These are phyloP conservation scores for Fusarium heterosporum DNA, from an alignment of 2,329 filamentous ascomycete species.

Conservation along the genomic window DNA sequence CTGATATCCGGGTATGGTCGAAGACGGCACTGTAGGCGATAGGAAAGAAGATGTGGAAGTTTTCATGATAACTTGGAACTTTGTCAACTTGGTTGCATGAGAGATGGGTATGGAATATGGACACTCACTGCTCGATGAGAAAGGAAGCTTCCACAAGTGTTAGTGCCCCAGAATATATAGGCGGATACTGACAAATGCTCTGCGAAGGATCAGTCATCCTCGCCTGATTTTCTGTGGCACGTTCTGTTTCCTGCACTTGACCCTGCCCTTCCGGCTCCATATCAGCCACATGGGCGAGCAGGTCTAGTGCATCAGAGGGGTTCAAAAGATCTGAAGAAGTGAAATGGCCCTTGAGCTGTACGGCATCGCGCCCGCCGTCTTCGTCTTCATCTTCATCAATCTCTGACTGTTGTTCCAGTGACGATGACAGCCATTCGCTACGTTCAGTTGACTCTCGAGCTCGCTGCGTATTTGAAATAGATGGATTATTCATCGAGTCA, in stretches of 20 bases:
- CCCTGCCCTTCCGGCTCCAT: slow-evolving; percentile 47
- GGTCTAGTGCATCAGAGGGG: slow-evolving; percentile 56
- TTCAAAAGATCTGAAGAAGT: slow-evolving; percentile 56
- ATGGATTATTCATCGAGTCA: slow-evolving; percentile 2
- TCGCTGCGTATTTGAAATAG: background rate
- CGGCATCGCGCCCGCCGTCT: slow-evolving; percentile 1
- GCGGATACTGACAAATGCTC: slow-evolving; percentile 45
- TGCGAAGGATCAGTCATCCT: slow-evolving; percentile 2
- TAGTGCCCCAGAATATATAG: slow-evolving; percentile 50
- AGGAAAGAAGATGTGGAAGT: slow-evolving; percentile 78
- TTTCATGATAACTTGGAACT: slow-evolving; percentile 66
- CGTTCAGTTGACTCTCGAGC: slow-evolving; percentile 13
- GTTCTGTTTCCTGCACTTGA: slow-evolving; percentile 3
- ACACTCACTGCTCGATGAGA: slow-evolving; percentile 47
- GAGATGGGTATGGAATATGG: accelerated
- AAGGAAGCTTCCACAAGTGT: slow-evolving; percentile 43
- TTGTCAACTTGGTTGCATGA: background rate
- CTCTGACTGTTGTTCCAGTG: slow-evolving; percentile 20
- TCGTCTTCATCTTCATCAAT: slow-evolving; percentile 24
- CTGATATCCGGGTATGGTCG: slow-evolving; percentile 62
- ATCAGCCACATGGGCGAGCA: slow-evolving; percentile 57
- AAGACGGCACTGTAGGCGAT: slow-evolving; percentile 72
- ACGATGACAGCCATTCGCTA: slow-evolving; percentile 33
- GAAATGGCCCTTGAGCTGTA: slow-evolving; percentile 54
- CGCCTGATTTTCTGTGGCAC: background rate